These are phyloP conservation scores for Neoarthrinium moseri DNA, from an alignment of 2,329 filamentous ascomycete genomes.

Conservation along the genomic window DNA sequence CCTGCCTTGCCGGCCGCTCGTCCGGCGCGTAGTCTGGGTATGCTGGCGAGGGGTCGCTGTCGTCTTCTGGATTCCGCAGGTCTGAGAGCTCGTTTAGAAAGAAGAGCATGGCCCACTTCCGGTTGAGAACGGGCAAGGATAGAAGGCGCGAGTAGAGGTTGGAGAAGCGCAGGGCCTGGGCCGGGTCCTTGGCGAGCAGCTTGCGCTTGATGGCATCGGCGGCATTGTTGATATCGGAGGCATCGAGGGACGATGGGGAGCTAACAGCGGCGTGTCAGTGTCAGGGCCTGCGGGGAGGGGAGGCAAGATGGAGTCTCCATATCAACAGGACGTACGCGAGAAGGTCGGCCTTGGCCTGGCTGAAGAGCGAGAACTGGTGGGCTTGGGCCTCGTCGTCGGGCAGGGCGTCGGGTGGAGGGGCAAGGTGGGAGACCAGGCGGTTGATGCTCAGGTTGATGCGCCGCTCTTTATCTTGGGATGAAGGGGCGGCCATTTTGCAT, in stretches of 20 bases:
- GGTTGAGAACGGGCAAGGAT: constrained; percentile 85
- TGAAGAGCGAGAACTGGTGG: constrained; percentile 9
- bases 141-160: constrained; percentile 88
- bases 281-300: neutral
- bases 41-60: constrained; percentile 31
- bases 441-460: constrained; percentile 79
- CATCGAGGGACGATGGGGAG: constrained; percentile 52
- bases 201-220: constrained; percentile 89
- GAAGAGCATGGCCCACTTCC: constrained; percentile 97
- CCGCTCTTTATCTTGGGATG: constrained; percentile 55
- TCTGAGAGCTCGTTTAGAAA: constrained; percentile 83
- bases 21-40: constrained; percentile 29
- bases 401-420: constrained; percentile 65
- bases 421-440: constrained; percentile 72
- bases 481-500: constrained; percentile 44
- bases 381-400: constrained; percentile 63
- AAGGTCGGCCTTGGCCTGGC: constrained; percentile 13
- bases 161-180: constrained; percentile 79
- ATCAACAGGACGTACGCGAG: constrained; percentile 8
- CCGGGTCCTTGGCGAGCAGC: constrained; percentile 74
- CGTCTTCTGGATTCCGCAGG: constrained; percentile 55
- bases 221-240: constrained; percentile 82
- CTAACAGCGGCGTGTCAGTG: constrained; percentile 23
- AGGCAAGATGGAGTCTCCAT: neutral
- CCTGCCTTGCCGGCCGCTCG: constrained; percentile 16